Evolutionary conservation across 371 early-diverging fungal genomes (phyloP), one percentile per base, ranked within the genome.

Genomic region (Mucor plumbeus): DNA sequence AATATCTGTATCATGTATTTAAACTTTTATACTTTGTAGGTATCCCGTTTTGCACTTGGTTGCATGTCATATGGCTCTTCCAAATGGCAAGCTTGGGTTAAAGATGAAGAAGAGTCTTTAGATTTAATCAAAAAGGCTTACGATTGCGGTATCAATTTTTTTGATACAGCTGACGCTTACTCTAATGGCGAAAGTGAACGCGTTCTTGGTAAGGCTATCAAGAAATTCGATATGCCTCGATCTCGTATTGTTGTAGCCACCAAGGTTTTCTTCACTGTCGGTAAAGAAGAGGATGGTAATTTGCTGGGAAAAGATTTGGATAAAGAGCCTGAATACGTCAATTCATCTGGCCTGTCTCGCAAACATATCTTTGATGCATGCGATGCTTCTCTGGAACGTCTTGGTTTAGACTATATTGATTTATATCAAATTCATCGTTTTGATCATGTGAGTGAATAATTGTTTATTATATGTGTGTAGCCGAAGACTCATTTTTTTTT

Each of bases 371-470:
- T 83, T 55, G 82, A 80, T 56, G 72, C 84, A 21, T 66, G 81
- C 13, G 79, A 86, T 13, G 85, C 66, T 9, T 80, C 81, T n/a
- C 68, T 87, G 9, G 59, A 78, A 55, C 71, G 87, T 17, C 68
- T 85, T 54, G 79, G 72, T 34, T 43, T 78, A 15, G 87, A 88
- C 17, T 89, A 90, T 57, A 66, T 90, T 56, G 89, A 90, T 65
- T 68, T 91, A 34, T 86, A 87, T 53, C 78, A 88, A 26, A 82
- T 91, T 39, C 77, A 81, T 60, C 76, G 79, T 10, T 67, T 61
- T 36, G 77, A 75, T 41, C 62, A 39, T 26, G 75, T 76, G 68
- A 67, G 65, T 47, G 41, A 1, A 15, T 21, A 9, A 11, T 5
- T 14, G 10, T 58, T 5, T n/a, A 7, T 4, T 11, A 40, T 10